Evolutionary conservation across 2,329 filamentous ascomycete species (phyloP).

Genomic region (Zalaria sp.): DNA sequence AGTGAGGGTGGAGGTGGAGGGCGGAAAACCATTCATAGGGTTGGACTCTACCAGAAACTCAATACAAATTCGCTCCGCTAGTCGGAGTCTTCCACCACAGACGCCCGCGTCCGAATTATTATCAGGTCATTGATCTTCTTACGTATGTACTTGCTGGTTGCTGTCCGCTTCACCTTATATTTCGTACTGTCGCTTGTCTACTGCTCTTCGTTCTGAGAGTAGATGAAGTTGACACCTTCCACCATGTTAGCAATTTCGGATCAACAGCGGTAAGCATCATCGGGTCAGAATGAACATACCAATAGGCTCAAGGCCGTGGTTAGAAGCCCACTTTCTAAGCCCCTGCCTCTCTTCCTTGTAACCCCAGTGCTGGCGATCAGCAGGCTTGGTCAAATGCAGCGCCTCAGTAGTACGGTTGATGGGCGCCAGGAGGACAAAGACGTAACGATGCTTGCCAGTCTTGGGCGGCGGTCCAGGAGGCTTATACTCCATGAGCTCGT

Average conservation of each 20-base stretch:
- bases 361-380: conserved; percentile 41
- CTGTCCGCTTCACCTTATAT: no score
- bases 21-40: no score
- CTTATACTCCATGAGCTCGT: conserved; percentile 34
- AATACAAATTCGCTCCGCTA: no score
- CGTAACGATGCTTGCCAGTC: conserved; percentile 44
- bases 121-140: no score
- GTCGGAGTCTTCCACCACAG: no score
- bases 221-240: conserved; percentile 30
- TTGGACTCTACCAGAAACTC: no score
- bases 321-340: conserved; percentile 35
- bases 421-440: conserved; percentile 37
- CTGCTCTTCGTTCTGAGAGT: conserved; percentile 35
- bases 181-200: conserved; percentile 8
- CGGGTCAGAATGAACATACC: conserved; percentile 15
- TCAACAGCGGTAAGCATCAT: background rate
- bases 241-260: conserved; percentile 3
- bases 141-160: no score
- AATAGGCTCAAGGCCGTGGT: conserved; percentile 33
- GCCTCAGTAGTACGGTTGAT: conserved; percentile 27
- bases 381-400: conserved; percentile 30
- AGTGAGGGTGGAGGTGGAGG: no score
- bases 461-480: conserved; percentile 39
- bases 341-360: conserved; percentile 35
- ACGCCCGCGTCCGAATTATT: no score